Base-by-base conservation (phyloP, 2,329 filamentous ascomycete genomes). In the Fusarium redolens region DNA sequence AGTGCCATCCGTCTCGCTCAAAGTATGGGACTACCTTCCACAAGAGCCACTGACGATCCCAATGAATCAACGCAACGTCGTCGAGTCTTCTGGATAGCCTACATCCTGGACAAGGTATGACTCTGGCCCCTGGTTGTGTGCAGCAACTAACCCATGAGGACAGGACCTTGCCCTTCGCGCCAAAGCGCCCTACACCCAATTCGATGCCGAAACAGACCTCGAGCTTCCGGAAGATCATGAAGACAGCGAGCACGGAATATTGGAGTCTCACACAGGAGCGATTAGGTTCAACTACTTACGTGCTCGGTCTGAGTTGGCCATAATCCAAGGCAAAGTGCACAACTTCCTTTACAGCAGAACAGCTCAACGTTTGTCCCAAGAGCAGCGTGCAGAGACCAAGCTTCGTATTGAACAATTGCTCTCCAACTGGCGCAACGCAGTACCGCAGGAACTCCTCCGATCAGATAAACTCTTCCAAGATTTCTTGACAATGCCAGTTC, bases 281-380 rank as follows among this genome's bases (percentile, higher is more conserved):
- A 44, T 9, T 1, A 43, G 30, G 10, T 57, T 57, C 30, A 57
- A 45, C 30, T 45, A 57, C 40, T 43, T 57, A 15, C n/a, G 40
- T 14, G n/a, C n/a, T 22, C 38, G 54, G 4, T 22, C 54, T 10
- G 40, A 45, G 54, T 31, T 56, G 17, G 54, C 54, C 1, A 33
- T 56, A 18, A 56, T 56, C 4, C 30, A 56, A 17, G 30, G 54
- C 4, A 47, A 47, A 25, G 54, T 57, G 1, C 54, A 57, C 17
- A 57, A 47, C 17, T 57, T 57, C 5, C 54, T 57, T 7, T 47
- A 57, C 12, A 57, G 54, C 17, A 22, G 54, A 3, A 57, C n/a
- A 25, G 38, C 28, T 5, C 38, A 45, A 20, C n/a, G 54, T 7
- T 5, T 57, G 17, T 20, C 54, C 1, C 30, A 45, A n/a, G 38